These are phyloP conservation scores for Podila clonocystis DNA, from an alignment of 192 early-diverging fungal genomes.

Conservation along the genomic window DNA sequence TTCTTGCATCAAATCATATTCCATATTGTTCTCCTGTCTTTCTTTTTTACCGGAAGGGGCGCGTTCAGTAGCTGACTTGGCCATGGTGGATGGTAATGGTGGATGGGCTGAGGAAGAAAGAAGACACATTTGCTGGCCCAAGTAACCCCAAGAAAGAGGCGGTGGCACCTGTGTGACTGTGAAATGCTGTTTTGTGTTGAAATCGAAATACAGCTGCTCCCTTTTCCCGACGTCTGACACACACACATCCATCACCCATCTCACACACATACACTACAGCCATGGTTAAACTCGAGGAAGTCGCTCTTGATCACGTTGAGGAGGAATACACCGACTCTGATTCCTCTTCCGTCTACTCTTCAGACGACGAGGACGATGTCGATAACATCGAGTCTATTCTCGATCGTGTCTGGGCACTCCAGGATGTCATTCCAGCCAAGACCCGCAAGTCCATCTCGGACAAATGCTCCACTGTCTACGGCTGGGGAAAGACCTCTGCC, in stretches of 20 bases:
- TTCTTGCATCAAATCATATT: not conserved
- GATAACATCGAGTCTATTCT: conserved; percentile 81
- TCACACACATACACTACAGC: not conserved
- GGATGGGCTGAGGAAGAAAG: not conserved
- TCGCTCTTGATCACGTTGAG: conserved; percentile 57
- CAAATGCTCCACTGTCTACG: conserved; percentile 60
- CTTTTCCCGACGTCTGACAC: not conserved
- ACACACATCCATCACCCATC: not conserved
- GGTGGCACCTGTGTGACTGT: too few relatives aligned
- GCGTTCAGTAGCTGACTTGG: conserved; percentile 25
- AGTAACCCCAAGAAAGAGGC: too few relatives aligned
- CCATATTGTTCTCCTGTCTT: not conserved
- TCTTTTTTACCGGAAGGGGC: conserved; percentile 2
- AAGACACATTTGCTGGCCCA: not conserved
- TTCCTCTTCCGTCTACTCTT: conserved; percentile 67
- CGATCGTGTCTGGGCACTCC: conserved; percentile 83
- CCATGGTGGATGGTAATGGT: conserved; percentile 10
- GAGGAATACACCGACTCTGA: conserved; percentile 61
- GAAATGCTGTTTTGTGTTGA: too few relatives aligned
- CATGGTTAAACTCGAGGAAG: conserved; percentile 65
- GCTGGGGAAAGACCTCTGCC: conserved; percentile 66
- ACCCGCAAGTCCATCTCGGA: conserved; percentile 71
- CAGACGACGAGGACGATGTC: conserved; percentile 63
- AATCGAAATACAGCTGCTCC: too few relatives aligned
- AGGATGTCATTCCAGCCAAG: conserved; percentile 85